Evolutionary conservation across 495 filamentous ascomycete genomes (phyloP).

Genomic region (Pseudevernia furfuracea): DNA sequence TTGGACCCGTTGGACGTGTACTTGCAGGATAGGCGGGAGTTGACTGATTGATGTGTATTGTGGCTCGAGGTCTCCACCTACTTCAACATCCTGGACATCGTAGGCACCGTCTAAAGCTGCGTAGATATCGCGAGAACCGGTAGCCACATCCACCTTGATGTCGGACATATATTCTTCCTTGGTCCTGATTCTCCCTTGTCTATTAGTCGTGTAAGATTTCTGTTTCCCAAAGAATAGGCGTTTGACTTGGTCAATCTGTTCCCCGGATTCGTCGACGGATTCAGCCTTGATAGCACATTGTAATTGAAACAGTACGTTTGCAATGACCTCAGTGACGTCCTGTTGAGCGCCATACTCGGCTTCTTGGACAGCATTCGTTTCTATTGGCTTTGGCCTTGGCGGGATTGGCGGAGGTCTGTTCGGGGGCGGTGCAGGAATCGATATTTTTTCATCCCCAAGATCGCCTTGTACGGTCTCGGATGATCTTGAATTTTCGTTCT

Average conservation of each 20-base stretch:
- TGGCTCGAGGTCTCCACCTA: conserved; percentile 53
- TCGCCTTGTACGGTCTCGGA: conserved; percentile 20
- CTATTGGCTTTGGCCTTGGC: conserved; percentile 36
- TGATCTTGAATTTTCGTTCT: conserved; percentile 11
- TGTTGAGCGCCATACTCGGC: conserved; percentile 64
- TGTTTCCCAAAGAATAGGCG: conserved; percentile 55
- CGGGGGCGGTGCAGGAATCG: conserved; percentile 17
- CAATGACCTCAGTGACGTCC: conserved; percentile 93
- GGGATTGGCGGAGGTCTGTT: conserved; percentile 41
- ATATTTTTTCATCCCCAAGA: background rate
- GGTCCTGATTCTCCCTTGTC: conserved; percentile 34
- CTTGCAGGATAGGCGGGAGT: conserved; percentile 77
- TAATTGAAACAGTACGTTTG: conserved; percentile 82
- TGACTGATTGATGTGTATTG: conserved; percentile 69
- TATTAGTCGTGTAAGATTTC: conserved; percentile 46
- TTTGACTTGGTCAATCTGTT: conserved; percentile 74
- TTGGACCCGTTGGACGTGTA: conserved; percentile 76
- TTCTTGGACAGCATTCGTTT: conserved; percentile 42
- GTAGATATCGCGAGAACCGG: conserved; percentile 61
- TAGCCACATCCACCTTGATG: conserved; percentile 56
- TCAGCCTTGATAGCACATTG: conserved; percentile 73
- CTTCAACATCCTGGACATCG: conserved; percentile 63
- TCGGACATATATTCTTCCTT: conserved; percentile 55
- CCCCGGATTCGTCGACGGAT: conserved; percentile 51
- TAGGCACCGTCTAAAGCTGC: conserved; percentile 78